Evolutionary conservation across 2,329 filamentous ascomycete species (phyloP).

Genomic region (Neofusicoccum umdonicola): DNA sequence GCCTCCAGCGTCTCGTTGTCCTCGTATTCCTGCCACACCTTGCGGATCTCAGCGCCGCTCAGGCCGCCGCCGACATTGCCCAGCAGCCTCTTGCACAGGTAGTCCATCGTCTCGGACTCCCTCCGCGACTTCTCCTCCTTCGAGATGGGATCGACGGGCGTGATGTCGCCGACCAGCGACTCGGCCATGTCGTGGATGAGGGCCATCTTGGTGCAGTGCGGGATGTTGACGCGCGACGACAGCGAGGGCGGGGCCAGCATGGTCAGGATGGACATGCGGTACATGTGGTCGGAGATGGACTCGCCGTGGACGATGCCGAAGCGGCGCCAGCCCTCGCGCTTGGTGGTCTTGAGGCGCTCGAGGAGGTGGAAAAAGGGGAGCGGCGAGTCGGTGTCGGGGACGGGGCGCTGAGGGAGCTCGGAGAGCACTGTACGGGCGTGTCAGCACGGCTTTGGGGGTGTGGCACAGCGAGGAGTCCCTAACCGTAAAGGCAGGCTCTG

Average conservation of each 20-base stretch:
- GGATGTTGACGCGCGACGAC: slow-evolving; percentile 68
- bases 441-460: neutral
- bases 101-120: slow-evolving; percentile 89
- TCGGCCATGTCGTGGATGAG: slow-evolving; percentile 98
- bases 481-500: slow-evolving; percentile 3
- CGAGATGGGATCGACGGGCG: slow-evolving; percentile 78
- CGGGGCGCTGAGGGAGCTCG: slow-evolving; percentile 58
- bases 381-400: slow-evolving; percentile 66
- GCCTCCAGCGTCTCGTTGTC: slow-evolving; percentile 80
- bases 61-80: slow-evolving; percentile 70
- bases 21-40: slow-evolving; percentile 94
- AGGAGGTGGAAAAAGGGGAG: slow-evolving; percentile 93
- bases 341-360: slow-evolving; percentile 91
- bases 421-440: slow-evolving; percentile 54
- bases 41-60: slow-evolving; percentile 68
- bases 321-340: slow-evolving; percentile 91
- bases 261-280: slow-evolving; percentile 95
- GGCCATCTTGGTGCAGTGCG: slow-evolving; percentile 90
- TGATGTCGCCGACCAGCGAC: slow-evolving; percentile 92
- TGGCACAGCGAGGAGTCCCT: neutral
- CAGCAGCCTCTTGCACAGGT: slow-evolving; percentile 71
- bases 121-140: slow-evolving; percentile 88
- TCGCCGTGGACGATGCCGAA: slow-evolving; percentile 77
- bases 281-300: slow-evolving; percentile 98
- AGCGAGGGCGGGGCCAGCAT: slow-evolving; percentile 83